Base-by-base conservation (phyloP, 305 asterid genomes). In the Fraxinus greggii region DNA sequence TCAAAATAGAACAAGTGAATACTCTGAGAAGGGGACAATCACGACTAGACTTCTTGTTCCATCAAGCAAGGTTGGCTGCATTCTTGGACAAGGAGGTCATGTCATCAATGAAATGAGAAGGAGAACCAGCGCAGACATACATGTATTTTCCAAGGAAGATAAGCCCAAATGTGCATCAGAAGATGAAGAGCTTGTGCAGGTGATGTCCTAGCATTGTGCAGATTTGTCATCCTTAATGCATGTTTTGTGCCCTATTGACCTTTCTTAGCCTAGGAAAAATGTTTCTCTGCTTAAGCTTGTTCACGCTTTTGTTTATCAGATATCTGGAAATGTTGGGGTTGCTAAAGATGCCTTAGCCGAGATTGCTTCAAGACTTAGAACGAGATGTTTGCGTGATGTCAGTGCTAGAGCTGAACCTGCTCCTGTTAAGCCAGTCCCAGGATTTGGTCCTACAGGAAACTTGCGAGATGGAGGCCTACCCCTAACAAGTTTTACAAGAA, bases 131-230 rank as follows among this genome's bases (percentile, higher is more conserved):
- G 97, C 95, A 17, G 97, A 93, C 78, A 94, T 94, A 81, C 97
- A 92, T 78, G 94, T 94, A 80, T 84, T 89, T 85, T 91, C 97
- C 78, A 88, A 88, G 88, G 93, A 89, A 84, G 94, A 90, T 48
- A 94, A 89, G 81, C 94, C 97, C 77, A 90, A 86, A 83, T 93
- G 94, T 26, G 97, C 97, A 59, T 87, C 90, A 63, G 89, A 83
- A 67, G 94, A 93, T 82, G 97, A 93, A 89, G 98, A 93, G 87
- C 95, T 94, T 86, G 97, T 94, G 88, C 97, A 94, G 96, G 98
- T 94, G 88, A 85, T 82, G 81, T 80, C 29, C 54, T 84, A 72
- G 28, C 65, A 6, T 33, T 75, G 19, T 75, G 81, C 79, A 77
- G 74, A 76, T 33, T 56, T 74, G 7, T 65, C 73, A 65, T 67